phyloP scores from a whole-genome alignment of 768 basidiomycete species.

The Lactarius akahatsu region DNA sequence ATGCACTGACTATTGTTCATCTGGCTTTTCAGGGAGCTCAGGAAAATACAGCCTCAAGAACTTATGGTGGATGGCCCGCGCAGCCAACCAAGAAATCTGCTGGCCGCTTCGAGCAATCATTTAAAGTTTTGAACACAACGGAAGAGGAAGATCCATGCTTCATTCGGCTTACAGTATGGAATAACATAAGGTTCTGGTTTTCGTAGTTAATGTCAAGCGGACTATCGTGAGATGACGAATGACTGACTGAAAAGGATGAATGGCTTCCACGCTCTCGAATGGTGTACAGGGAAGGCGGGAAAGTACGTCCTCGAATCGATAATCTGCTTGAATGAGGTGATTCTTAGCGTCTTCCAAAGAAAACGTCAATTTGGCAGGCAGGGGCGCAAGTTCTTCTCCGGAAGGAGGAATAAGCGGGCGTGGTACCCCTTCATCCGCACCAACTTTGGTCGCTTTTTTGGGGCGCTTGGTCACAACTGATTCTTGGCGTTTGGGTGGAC shows the following conservation, averaged over 20 bases:
- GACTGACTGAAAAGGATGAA: conserved; percentile 80
- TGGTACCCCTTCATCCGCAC: background rate
- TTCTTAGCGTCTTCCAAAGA: conserved; percentile 71
- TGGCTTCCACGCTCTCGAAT: conserved; percentile 66
- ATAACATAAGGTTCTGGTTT: conserved; percentile 58
- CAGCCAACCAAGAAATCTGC: conserved; percentile 87
- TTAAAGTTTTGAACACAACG: background rate
- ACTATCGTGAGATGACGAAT: background rate
- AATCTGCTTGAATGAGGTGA: conserved; percentile 66
- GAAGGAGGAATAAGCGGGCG: conserved; percentile 6
- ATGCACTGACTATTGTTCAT: conserved; percentile 48
- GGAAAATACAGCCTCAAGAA: conserved; percentile 78
- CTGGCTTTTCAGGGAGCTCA: conserved; percentile 64
- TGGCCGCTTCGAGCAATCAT: conserved; percentile 50
- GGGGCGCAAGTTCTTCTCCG: conserved; percentile 35
- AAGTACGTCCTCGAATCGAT: conserved; percentile 72
- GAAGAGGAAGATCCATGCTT: background rate
- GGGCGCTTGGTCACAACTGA: conserved; percentile 13
- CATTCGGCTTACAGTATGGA: conserved; percentile 61
- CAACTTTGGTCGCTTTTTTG: conserved; percentile 16
- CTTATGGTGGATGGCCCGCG: conserved; percentile 75
- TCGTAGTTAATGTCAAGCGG: background rate
- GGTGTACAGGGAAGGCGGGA: conserved; percentile 66
- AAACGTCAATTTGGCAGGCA: conserved; percentile 74
- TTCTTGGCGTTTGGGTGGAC: conserved; percentile 13